Percentiles rank a stretch among this genome's conserved stretches.
Conservation (phyloP, 345 rosid species). For the Hibiscus mutabilis region DNA sequence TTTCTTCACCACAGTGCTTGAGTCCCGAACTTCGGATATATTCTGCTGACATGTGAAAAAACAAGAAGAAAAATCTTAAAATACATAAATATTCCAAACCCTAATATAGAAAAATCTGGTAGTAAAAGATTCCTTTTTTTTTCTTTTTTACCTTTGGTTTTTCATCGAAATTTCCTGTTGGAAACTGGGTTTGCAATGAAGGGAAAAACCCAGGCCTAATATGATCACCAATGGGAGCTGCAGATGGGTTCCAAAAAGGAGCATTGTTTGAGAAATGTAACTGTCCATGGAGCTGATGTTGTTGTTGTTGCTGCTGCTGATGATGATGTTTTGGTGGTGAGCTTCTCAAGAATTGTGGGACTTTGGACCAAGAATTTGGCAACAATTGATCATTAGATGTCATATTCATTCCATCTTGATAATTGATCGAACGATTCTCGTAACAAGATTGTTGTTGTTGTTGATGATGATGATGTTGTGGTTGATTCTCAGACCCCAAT, state of each 20-base stretch:
- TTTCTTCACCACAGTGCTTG: constrained; percentile 54
- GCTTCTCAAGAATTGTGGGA: constrained; percentile 50
- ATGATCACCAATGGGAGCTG: constrained; percentile 37
- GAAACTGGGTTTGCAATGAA: constrained; percentile 47
- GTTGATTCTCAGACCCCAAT: constrained; percentile 34
- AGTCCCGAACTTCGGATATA: constrained; percentile 46
- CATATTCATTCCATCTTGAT: constrained; percentile 14
- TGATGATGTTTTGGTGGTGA: constrained; percentile 60
- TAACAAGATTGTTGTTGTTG: constrained; percentile 28
- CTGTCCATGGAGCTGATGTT: constrained; percentile 30
- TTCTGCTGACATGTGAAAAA: constrained; percentile 21
- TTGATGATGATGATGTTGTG: constrained; percentile 12
- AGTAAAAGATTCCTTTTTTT: not conserved
- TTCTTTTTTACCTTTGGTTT: constrained; percentile 46
- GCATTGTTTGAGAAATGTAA: constrained; percentile 80
- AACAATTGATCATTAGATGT: constrained; percentile 22
- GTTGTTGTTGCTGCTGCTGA: constrained; percentile 42
- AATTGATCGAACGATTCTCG: constrained; percentile 23
- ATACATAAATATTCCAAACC: constrained; percentile 15
- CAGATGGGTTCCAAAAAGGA: constrained; percentile 78
- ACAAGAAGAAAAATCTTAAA: not conserved
- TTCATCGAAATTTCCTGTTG: constrained; percentile 38
- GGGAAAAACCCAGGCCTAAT: constrained; percentile 54
- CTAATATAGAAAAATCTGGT: constrained; percentile 13
- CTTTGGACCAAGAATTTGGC: constrained; percentile 54